Conservation (phyloP, 805 yeast genomes). For the Ogataea salicorniae region DNA sequence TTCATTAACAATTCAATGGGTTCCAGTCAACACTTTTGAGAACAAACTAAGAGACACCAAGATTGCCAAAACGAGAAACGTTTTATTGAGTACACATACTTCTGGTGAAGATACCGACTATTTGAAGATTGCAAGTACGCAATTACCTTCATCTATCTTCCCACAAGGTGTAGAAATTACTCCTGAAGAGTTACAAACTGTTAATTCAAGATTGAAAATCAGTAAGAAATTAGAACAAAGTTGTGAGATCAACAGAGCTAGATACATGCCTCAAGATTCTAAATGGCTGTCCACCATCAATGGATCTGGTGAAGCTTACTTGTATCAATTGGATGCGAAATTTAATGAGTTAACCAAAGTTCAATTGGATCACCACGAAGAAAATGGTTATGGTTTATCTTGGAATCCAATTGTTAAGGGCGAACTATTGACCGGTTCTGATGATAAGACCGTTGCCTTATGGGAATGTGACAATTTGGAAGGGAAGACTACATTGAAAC, state of each 20-base stretch:
- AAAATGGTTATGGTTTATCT: slow-evolving; percentile 70
- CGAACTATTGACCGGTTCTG: slow-evolving; percentile 54
- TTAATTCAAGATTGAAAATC: slow-evolving; percentile 54
- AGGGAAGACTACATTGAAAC: slow-evolving; percentile 10
- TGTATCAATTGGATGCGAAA: slow-evolving; percentile 38
- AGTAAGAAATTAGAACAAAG: slow-evolving; percentile 55
- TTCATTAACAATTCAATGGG: slow-evolving; percentile 72
- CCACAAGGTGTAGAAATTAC: slow-evolving; percentile 12
- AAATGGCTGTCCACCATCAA: slow-evolving; percentile 58
- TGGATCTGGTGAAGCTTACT: slow-evolving; percentile 56
- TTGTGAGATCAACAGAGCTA: slow-evolving; percentile 68
- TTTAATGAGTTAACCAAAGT: slow-evolving; percentile 19
- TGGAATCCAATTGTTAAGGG: slow-evolving; percentile 53
- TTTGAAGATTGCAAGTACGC: slow-evolving; percentile 59
- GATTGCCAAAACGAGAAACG: slow-evolving; percentile 35
- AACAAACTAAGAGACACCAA: slow-evolving; percentile 24
- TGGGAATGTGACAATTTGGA: slow-evolving; percentile 43
- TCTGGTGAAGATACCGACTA: slow-evolving; percentile 63
- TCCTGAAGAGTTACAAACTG: slow-evolving; percentile 28
- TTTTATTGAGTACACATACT: slow-evolving; percentile 70
- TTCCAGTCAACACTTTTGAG: slow-evolving; percentile 39
- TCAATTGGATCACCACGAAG: slow-evolving; percentile 47
- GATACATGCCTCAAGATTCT: slow-evolving; percentile 61
- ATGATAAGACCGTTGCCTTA: slow-evolving; percentile 58
- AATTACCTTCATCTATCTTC: slow-evolving; percentile 44